Evolutionary conservation across 345 rosid genomes (phyloP), one percentile per base, ranked within the genome.

Genomic region (Dimocarpus longan): DNA sequence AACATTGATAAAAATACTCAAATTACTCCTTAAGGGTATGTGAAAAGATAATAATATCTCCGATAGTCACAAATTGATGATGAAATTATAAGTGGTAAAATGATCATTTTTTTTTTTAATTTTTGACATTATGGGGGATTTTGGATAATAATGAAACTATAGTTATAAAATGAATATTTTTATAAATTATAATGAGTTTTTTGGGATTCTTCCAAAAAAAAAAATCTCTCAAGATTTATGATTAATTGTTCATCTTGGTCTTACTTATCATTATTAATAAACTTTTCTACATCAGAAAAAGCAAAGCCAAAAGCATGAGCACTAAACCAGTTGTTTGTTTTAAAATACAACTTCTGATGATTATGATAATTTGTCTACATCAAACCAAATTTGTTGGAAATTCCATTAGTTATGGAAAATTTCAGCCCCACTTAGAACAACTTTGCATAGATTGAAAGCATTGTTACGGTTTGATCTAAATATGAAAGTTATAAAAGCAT

Each of bases 221-320:
- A n/a, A n/a, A n/a, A 26, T 26, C 28, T 40, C 48, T 63, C 57
- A 65, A 70, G 70, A 75, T 84, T 54, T 60, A 82, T 80, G 77
- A 80, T 50, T 70, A 50, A 12, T 82, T 80, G 78, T 46, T 65
- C 76, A 42, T 60, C 22, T 68, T 56, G 80, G 77, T 83, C 84
- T 67, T 24, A 40, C 76, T 69, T 69, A 62, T 62, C 81, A 85
- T 87, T 62, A 82, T 76, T 64, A 48, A 28, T 71, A 65, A 79
- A 73, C 87, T 85, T 83, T 77, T 32, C 37, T 32, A 32, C 70
- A 50, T 37, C 39, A 39, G 69, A 12, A 22, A 32, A 32, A 67
- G 78, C 74, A 80, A 83, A 32, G 79, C 74, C 21, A 32, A 22
- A 82, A 68, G 70, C 46, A 68, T 16, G 63, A 73, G 24, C 77